Base-by-base conservation (phyloP, 164 flowering plant genomes). In the Magnolia kwangsiensis region DNA sequence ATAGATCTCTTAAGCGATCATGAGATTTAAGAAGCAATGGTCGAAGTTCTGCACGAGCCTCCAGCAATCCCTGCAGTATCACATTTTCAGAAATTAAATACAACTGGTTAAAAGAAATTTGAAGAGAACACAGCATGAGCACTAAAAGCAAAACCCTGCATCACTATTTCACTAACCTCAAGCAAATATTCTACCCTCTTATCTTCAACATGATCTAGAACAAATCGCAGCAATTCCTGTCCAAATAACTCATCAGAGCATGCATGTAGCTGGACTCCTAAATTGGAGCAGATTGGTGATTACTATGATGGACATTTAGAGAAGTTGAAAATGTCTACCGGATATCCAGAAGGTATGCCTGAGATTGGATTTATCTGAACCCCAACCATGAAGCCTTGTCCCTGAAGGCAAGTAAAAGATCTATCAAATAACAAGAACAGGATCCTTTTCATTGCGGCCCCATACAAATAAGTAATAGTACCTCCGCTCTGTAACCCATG, bases 311-410 rank as follows among this genome's bases (percentile, higher is more conserved):
- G 29, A 24, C 27, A 67, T 29, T n/a, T 19, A 7, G 67, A 74
- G 11, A 18, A 49, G 75, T 61, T 18, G 13, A 45, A 50, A 19
- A 71, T 71, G 66, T 50, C 82, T 90, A 96, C 99, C 75, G 88
- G 94, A 83, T 88, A 91, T 75, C 88, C 92, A 78, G 96, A 87
- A 76, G 99, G 97, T 86, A 96, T 81, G 80, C 95, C 97, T 27
- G 91, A 70, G 69, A 94, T 78, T 65, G 99, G 97, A 86, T 94
- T 88, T 83, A 96, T 90, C 75, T 91, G 81, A 81, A 94, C 98
- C 49, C 98, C 97, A 76, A 94, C 98, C 99, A 96, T 96, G 88
- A 96, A 96, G 45, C 97, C 98, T 85, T 92, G 86, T 79, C 98
- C 99, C 98, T 96, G 85, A 75, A 76, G 75, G 78, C 64, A 78